Conservation (phyloP, 179 eudicot species). For the Camellia oleifera region DNA sequence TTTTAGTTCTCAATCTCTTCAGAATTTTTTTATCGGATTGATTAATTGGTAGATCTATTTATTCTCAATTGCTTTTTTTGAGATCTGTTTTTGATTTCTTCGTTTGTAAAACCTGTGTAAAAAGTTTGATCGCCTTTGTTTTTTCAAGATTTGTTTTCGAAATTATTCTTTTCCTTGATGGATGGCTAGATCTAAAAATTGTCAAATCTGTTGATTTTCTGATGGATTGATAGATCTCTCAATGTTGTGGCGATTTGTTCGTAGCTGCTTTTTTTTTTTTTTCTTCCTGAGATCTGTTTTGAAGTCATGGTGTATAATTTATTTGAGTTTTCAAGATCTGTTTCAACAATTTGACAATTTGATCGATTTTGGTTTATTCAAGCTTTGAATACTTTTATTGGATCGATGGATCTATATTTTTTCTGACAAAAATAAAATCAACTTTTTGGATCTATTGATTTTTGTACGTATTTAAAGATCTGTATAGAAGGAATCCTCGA, state of each 20-base stretch:
- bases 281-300: too few species aligned
- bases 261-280: background rate
- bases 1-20: background rate
- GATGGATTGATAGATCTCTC: background rate
- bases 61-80: background rate
- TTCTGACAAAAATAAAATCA: too few species aligned
- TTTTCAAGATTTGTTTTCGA: background rate
- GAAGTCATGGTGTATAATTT: background rate
- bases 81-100: background rate
- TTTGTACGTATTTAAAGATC: too few species aligned
- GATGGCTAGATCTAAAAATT: too few species aligned
- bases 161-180: background rate
- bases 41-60: background rate
- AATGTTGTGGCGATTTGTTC: background rate
- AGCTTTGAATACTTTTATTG: background rate
- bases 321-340: background rate
- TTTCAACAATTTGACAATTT: background rate
- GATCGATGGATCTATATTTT: too few species aligned
- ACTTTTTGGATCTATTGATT: too few species aligned
- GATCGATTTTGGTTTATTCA: background rate
- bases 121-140: background rate
- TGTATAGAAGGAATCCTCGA: background rate
- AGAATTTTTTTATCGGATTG: background rate
- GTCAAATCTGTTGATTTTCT: background rate
- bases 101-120: too few species aligned